phyloP scores from a whole-genome alignment of 2,329 filamentous ascomycete genomes.

The Colletotrichum scovillei region DNA sequence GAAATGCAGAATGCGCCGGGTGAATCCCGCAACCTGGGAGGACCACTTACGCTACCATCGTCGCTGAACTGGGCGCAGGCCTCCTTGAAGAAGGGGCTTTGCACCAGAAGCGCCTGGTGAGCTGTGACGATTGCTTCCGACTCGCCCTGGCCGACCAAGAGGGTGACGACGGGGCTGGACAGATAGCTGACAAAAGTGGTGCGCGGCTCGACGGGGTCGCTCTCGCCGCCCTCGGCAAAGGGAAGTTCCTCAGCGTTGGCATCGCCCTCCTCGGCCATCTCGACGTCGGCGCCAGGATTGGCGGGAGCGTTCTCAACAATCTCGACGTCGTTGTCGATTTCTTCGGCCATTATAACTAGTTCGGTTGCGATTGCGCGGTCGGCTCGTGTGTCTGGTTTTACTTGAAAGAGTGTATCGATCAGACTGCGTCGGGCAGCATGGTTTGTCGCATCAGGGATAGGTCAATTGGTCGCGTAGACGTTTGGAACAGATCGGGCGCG shows the following conservation, averaged over 20 bases:
- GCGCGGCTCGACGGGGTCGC: constrained; percentile 48
- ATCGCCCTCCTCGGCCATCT: constrained; percentile 50
- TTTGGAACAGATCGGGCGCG: not conserved
- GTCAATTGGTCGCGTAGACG: not conserved
- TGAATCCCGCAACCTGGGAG: not conserved
- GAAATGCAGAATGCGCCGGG: not conserved
- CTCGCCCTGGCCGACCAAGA: constrained; percentile 73
- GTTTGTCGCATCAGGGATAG: not conserved
- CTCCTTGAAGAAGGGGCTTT: constrained; percentile 80
- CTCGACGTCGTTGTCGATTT: constrained; percentile 39
- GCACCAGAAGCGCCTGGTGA: constrained; percentile 80
- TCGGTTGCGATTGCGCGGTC: not conserved
- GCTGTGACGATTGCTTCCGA: constrained; percentile 75
- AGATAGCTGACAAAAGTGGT: constrained; percentile 69
- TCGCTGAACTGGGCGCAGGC: constrained; percentile 71
- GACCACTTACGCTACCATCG: constrained; percentile 67
- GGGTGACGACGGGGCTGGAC: constrained; percentile 74
- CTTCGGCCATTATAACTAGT: constrained; percentile 34
- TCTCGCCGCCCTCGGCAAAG: constrained; percentile 51
- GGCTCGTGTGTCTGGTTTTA: too few species aligned
- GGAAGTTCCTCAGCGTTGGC: constrained; percentile 49
- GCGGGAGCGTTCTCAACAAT: constrained; percentile 40
- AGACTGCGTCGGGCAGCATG: not conserved
- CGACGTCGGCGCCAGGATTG: constrained; percentile 49
- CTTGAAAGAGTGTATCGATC: not conserved